These are phyloP conservation scores for Trametes elegans DNA, from an alignment of 768 basidiomycete genomes.

Conservation along the genomic window DNA sequence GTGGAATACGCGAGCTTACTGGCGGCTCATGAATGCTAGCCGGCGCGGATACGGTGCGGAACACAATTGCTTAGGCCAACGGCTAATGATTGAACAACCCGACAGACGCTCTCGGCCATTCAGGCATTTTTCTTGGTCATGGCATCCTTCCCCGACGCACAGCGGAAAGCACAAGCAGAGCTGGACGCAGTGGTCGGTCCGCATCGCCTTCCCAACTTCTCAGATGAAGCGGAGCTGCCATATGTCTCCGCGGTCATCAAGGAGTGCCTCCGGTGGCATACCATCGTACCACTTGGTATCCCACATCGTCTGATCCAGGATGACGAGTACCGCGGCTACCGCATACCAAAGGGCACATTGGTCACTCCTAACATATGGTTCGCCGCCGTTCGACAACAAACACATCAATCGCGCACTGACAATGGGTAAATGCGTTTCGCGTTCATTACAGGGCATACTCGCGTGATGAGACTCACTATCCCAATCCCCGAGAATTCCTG, in stretches of 20 bases:
- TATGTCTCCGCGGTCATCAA: slow-evolving; percentile 25
- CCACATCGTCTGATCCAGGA: slow-evolving; percentile 21
- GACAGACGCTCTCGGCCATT: slow-evolving; percentile 23
- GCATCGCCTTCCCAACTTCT: slow-evolving; percentile 9
- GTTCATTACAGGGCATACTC: slow-evolving; percentile 33
- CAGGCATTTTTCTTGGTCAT: slow-evolving; percentile 27
- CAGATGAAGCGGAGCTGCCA: slow-evolving; percentile 18
- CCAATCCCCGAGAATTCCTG: slow-evolving; percentile 33
- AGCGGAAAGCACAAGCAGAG: slow-evolving; percentile 27
- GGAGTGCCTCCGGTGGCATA: slow-evolving; percentile 25
- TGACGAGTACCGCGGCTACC: slow-evolving; percentile 29
- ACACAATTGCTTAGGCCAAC: no score
- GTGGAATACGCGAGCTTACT: no score
- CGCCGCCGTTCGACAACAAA: no score
- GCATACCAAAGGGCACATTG: slow-evolving; percentile 29
- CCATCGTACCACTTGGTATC: slow-evolving; percentile 15
- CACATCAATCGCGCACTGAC: no score
- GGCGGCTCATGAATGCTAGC: background rate
- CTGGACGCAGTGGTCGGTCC: slow-evolving; percentile 24
- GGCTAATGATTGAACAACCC: background rate
- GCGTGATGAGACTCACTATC: slow-evolving; percentile 35
- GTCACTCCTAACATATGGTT: slow-evolving; percentile 25
- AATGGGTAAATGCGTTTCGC: background rate
- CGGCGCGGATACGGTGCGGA: slow-evolving; percentile 11
- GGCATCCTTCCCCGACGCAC: slow-evolving; percentile 27